Evolutionary conservation across 148 eudicot genomes (phyloP).

Genomic region (Beta vulgaris): DNA sequence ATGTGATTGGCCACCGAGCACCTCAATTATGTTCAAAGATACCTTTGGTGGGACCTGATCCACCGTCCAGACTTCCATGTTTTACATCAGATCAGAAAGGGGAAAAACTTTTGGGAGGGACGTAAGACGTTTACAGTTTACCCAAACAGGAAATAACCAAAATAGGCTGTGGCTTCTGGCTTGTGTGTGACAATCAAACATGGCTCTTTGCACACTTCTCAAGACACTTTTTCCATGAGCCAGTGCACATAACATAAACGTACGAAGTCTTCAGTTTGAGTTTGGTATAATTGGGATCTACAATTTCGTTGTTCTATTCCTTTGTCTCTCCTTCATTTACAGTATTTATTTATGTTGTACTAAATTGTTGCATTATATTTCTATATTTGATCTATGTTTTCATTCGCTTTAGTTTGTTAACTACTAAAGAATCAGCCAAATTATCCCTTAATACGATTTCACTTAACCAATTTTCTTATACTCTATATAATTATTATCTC

Average conservation of each 20-base stretch:
- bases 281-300: constrained; percentile 29
- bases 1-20: not conserved
- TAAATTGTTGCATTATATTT: too few relatives aligned
- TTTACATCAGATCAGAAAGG: constrained; percentile 2
- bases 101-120: not conserved
- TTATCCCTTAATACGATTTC: too few relatives aligned
- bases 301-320: not conserved
- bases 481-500: too few relatives aligned
- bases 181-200: not conserved
- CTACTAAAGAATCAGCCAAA: too few relatives aligned
- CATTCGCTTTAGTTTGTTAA: too few relatives aligned
- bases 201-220: constrained; percentile 3
- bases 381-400: too few relatives aligned
- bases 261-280: constrained; percentile 32
- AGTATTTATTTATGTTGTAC: not conserved
- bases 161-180: not conserved
- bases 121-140: not conserved
- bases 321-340: not conserved
- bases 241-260: constrained; percentile 17
- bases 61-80: constrained; percentile 28
- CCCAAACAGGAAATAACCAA: constrained; percentile 3
- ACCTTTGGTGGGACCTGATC: constrained; percentile 14
- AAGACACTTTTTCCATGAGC: constrained; percentile 1
- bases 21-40: not conserved
- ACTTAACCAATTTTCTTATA: too few relatives aligned